Evolutionary conservation across 2,329 filamentous ascomycete species (phyloP).

Genomic region (Colletotrichum sp.): DNA sequence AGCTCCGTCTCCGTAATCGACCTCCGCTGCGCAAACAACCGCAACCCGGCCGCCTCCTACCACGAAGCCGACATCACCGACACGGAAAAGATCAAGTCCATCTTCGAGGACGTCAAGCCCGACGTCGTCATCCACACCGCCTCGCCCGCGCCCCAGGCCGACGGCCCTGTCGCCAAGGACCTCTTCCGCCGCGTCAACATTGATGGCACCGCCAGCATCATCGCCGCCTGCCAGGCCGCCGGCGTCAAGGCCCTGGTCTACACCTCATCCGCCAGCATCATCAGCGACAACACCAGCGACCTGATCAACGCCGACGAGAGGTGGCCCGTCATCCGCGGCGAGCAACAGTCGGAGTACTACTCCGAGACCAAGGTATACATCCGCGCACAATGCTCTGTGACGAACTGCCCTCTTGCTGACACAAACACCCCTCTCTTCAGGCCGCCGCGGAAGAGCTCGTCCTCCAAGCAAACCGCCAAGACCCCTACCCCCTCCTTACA

Average conservation of each 20-base stretch:
- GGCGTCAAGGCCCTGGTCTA: constrained; percentile 86
- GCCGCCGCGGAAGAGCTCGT: constrained; percentile 83
- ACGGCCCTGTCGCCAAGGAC: constrained; percentile 55
- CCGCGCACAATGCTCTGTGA: background rate
- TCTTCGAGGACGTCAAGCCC: constrained; percentile 72
- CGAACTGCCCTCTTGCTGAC: background rate
- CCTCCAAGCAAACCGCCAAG: constrained; percentile 72
- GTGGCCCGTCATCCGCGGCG: constrained; percentile 77
- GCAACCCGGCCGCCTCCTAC: constrained; percentile 66
- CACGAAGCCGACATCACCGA: constrained; percentile 82
- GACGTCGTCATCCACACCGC: constrained; percentile 93
- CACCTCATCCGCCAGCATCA: constrained; percentile 86
- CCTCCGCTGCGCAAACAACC: constrained; percentile 73
- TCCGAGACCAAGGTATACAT: constrained; percentile 80
- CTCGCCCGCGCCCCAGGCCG: constrained; percentile 66
- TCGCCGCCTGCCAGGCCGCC: constrained; percentile 73
- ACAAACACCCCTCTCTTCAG: constrained; percentile 36
- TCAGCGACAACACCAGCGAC: constrained; percentile 81
- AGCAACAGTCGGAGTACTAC: constrained; percentile 80
- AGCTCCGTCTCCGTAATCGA: constrained; percentile 73
- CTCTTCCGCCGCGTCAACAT: constrained; percentile 86
- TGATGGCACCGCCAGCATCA: constrained; percentile 79
- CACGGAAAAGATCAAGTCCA: constrained; percentile 58
- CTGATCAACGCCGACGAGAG: constrained; percentile 85
- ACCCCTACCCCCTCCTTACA: constrained; percentile 67